Conservation (phyloP, 352 stramenopile genomes). For the Thalassiosira oceanica region DNA sequence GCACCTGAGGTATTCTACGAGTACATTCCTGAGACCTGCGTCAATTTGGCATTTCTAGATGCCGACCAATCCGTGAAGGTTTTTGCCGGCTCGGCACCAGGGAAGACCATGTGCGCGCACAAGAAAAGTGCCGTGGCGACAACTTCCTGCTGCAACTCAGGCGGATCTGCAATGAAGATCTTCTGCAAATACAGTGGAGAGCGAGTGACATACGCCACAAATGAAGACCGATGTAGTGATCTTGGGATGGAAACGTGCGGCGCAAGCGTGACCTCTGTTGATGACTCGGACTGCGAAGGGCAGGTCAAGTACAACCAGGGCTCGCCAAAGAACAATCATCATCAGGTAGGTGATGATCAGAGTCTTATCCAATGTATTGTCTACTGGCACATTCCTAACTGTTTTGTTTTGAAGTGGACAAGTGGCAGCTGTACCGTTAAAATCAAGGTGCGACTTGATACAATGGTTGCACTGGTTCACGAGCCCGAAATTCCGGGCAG, state of each 20-base stretch:
- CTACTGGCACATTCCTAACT: too few relatives aligned
- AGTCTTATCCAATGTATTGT: too few relatives aligned
- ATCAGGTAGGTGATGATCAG: too few relatives aligned
- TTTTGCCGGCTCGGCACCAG: neutral
- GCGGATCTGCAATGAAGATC: neutral
- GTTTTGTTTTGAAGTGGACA: too few relatives aligned
- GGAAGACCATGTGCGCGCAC: constrained; percentile 43
- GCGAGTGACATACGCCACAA: constrained; percentile 12
- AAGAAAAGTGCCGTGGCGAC: constrained; percentile 26
- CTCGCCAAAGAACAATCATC: constrained; percentile 17
- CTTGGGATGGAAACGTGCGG: constrained; percentile 9
- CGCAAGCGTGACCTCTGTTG: neutral
- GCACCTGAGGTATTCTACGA: constrained; percentile 57
- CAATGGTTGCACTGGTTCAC: constrained; percentile 38
- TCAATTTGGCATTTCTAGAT: constrained; percentile 36
- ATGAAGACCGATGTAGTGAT: constrained; percentile 1
- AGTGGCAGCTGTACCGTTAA: constrained; percentile 26
- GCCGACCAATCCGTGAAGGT: constrained; percentile 7
- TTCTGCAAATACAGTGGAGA: constrained; percentile 26
- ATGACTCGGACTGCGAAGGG: constrained; percentile 3
- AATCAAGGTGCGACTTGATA: constrained; percentile 39
- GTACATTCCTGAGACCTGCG: constrained; percentile 36
- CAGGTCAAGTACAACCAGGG: constrained; percentile 5
- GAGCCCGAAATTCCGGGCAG: neutral
- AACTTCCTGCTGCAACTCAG: constrained; percentile 32